Evolutionary conservation across 306 rosid species (phyloP).

Genomic region (Trifolium repens): DNA sequence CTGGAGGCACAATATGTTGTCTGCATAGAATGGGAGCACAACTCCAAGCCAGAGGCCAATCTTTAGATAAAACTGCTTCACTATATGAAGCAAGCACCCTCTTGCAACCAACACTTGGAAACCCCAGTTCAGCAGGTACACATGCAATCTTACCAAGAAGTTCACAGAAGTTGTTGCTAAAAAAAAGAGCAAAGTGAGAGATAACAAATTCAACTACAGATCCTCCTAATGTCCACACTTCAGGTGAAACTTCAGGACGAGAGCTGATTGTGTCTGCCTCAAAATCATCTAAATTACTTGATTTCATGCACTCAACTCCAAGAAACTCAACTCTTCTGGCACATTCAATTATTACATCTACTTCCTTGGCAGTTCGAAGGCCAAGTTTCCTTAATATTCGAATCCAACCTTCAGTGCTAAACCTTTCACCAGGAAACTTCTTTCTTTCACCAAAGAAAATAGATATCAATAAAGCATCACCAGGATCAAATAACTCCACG

Average conservation of each 20-base stretch:
- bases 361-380: conserved; percentile 77
- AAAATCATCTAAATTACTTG: conserved; percentile 74
- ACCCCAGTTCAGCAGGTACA: conserved; percentile 91
- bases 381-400: conserved; percentile 86
- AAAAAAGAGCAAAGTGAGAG: conserved; percentile 85
- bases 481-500: conserved; percentile 83
- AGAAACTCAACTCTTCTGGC: conserved; percentile 92
- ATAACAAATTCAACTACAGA: conserved; percentile 82
- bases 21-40: conserved; percentile 84
- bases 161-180: conserved; percentile 86
- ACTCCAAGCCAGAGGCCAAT: conserved; percentile 98
- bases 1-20: conserved; percentile 77
- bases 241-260: conserved; percentile 70
- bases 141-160: conserved; percentile 80
- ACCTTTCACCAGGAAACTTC: conserved; percentile 97
- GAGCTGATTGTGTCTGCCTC: conserved; percentile 56
- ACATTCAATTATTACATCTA: conserved; percentile 87
- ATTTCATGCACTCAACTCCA: conserved; percentile 78
- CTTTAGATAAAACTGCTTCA: conserved; percentile 82
- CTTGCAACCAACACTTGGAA: conserved; percentile 82
- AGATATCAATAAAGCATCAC: conserved; percentile 82
- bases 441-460: conserved; percentile 89
- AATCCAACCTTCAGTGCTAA: conserved; percentile 85
- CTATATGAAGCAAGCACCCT: conserved; percentile 86
- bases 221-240: conserved; percentile 89